Evolutionary conservation across 352 stramenopile species (phyloP).

Genomic region (Phytophthora agathidicida): DNA sequence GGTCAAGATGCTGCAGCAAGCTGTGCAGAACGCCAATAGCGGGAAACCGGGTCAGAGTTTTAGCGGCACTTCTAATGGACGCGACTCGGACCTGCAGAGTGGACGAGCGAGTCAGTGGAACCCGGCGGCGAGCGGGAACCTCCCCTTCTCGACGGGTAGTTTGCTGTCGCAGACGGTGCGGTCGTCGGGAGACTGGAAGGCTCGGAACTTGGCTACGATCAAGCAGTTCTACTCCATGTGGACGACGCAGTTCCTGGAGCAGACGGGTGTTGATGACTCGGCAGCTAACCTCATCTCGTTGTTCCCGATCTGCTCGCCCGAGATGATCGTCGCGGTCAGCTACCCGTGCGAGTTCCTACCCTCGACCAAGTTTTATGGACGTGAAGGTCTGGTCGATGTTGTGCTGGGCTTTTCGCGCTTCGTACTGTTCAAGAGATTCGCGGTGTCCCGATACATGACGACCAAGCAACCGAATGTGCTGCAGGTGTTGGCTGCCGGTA

Average conservation of each 20-base stretch:
- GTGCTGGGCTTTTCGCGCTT: constrained; percentile 76
- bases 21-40: constrained; percentile 56
- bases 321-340: constrained; percentile 77
- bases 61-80: constrained; percentile 49
- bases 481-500: constrained; percentile 72
- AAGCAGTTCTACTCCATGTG: constrained; percentile 89
- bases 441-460: constrained; percentile 72
- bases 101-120: constrained; percentile 42
- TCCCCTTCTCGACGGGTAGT: constrained; percentile 39
- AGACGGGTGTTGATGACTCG: constrained; percentile 58
- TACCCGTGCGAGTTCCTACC: constrained; percentile 85
- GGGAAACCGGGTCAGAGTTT: constrained; percentile 65
- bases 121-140: constrained; percentile 13
- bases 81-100: constrained; percentile 63
- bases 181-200: constrained; percentile 85
- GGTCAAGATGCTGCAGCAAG: constrained; percentile 85
- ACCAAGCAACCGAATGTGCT: constrained; percentile 86
- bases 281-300: constrained; percentile 71
- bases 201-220: constrained; percentile 76
- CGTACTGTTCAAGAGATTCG: constrained; percentile 76
- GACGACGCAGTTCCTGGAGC: constrained; percentile 75
- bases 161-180: constrained; percentile 72
- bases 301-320: constrained; percentile 83
- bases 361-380: constrained; percentile 78
- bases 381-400: constrained; percentile 83